phyloP scores from a whole-genome alignment of 2,329 filamentous ascomycete species.

The Hymenoscyphus scutula region DNA sequence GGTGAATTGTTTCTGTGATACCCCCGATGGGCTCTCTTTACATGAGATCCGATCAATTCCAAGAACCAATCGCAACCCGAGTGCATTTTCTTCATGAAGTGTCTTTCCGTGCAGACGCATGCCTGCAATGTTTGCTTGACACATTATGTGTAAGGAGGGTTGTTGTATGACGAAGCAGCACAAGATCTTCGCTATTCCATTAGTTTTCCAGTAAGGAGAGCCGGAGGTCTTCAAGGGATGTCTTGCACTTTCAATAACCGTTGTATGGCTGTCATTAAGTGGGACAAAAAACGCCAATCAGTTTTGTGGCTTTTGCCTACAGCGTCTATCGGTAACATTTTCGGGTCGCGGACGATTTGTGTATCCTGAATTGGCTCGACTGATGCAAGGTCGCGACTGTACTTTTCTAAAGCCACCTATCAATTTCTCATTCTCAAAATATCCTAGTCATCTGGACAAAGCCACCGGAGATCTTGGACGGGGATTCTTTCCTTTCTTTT shows the following conservation, averaged over 20 bases:
- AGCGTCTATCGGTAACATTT: not conserved
- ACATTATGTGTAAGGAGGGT: not conserved
- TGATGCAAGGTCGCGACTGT: not conserved
- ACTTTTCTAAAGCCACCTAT: not conserved
- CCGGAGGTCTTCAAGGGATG: not conserved
- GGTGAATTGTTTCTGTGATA: not conserved
- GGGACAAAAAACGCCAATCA: not conserved
- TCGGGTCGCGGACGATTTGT: not conserved
- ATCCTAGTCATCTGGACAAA: not conserved
- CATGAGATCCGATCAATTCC: not conserved
- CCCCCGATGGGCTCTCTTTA: not conserved
- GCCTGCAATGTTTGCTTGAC: not conserved
- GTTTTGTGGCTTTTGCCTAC: not conserved
- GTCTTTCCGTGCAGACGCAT: not conserved
- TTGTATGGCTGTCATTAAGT: not conserved
- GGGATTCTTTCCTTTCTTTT: not conserved
- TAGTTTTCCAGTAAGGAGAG: not conserved
- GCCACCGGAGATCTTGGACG: not conserved
- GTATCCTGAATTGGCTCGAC: not conserved
- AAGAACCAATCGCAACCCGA: not conserved
- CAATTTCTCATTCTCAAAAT: not conserved
- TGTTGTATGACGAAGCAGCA: not conserved
- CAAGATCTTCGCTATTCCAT: constrained; percentile 4
- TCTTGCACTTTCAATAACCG: not conserved
- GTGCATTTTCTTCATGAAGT: not conserved